These are phyloP conservation scores for Phytopythium boreale DNA, from an alignment of 352 stramenopile species.

Conservation along the genomic window DNA sequence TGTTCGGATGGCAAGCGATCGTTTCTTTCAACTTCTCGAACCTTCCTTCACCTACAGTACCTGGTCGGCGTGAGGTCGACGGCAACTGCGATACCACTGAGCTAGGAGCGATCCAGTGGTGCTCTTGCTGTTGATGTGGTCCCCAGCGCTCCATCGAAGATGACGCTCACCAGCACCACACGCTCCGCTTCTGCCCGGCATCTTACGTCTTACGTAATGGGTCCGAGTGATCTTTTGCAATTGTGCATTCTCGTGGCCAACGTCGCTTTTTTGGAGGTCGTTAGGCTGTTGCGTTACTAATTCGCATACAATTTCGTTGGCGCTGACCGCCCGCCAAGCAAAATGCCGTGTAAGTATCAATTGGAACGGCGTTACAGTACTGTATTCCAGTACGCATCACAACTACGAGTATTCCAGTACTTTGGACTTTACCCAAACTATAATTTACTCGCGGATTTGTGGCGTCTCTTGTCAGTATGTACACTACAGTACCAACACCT, in stretches of 20 bases:
- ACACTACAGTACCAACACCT: background rate
- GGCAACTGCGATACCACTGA: background rate
- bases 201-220: background rate
- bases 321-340: slow-evolving; percentile 4
- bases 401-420: too few relatives aligned
- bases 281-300: slow-evolving; percentile 1
- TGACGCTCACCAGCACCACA: background rate
- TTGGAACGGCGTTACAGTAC: too few relatives aligned
- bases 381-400: too few relatives aligned
- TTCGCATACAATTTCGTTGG: slow-evolving; percentile 1
- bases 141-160: background rate
- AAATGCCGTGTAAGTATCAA: background rate
- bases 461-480: too few relatives aligned
- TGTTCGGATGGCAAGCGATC: background rate
- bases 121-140: background rate
- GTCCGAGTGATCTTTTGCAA: background rate
- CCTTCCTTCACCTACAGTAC: too few relatives aligned
- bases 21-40: slow-evolving; percentile 1
- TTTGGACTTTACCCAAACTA: background rate
- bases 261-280: slow-evolving; percentile 3
- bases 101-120: background rate
- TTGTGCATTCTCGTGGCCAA: background rate
- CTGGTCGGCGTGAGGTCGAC: background rate
- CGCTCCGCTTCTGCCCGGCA: background rate
- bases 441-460: background rate